Evolutionary conservation across 1,284 basidiomycete genomes (phyloP).

Genomic region (Papiliotrema terrestris): DNA sequence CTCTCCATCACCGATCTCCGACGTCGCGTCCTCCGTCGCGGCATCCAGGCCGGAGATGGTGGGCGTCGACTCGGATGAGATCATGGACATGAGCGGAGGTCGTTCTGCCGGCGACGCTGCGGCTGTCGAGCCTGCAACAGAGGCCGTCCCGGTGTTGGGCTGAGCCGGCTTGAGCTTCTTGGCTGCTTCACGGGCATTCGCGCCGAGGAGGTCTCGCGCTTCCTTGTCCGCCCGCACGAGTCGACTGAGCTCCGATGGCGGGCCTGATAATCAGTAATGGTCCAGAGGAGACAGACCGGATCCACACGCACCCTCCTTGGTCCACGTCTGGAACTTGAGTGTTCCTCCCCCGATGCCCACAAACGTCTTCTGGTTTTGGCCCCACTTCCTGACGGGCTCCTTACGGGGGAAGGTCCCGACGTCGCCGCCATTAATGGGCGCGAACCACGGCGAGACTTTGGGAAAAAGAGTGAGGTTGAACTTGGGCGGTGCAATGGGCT

Average conservation of each 20-base stretch:
- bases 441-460: conserved; percentile 40
- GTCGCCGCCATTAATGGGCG: conserved; percentile 37
- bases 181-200: neutral
- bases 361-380: conserved; percentile 20
- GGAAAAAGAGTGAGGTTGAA: conserved; percentile 34
- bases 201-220: conserved; percentile 19
- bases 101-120: neutral
- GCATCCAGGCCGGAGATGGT: neutral
- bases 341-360: conserved; percentile 35
- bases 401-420: conserved; percentile 34
- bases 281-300: neutral
- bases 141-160: neutral
- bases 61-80: conserved; percentile 3
- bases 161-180: conserved; percentile 4
- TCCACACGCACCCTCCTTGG: conserved; percentile 24
- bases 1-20: conserved; percentile 29
- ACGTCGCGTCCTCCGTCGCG: conserved; percentile 16
- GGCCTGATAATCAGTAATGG: conserved; percentile 11
- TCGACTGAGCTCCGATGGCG: conserved; percentile 31
- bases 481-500: conserved; percentile 37
- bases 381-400: conserved; percentile 36
- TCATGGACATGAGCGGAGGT: neutral
- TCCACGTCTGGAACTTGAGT: conserved; percentile 41
- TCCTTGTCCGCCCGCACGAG: conserved; percentile 37
- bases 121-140: conserved; percentile 1